Evolutionary conservation across 768 basidiomycete genomes (phyloP).

Genomic region (Daedalea quercina): DNA sequence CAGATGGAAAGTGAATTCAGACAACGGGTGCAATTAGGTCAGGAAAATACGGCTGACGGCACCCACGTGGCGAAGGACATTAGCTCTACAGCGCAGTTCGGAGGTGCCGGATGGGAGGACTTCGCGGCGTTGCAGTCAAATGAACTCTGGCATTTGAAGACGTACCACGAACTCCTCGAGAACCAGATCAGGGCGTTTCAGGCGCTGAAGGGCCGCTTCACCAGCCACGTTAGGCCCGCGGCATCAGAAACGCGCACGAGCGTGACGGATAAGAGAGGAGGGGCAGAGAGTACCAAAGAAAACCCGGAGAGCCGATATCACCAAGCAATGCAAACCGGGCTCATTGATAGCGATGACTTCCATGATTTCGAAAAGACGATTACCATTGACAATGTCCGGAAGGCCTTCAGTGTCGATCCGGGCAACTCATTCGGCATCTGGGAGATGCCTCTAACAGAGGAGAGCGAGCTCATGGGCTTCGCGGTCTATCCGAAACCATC

Average conservation of each 20-base stretch:
- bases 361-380: constrained; percentile 26
- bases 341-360: constrained; percentile 16
- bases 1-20: background rate
- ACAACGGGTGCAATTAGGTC: too few relatives aligned
- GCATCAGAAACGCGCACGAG: background rate
- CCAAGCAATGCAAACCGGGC: constrained; percentile 24
- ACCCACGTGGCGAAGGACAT: background rate
- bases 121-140: constrained; percentile 52
- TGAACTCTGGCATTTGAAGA: constrained; percentile 40
- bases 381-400: constrained; percentile 41
- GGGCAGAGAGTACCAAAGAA: background rate
- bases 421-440: constrained; percentile 69
- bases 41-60: too few relatives aligned
- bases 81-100: background rate
- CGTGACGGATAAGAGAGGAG: background rate
- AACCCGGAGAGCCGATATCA: background rate
- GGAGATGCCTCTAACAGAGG: constrained; percentile 39
- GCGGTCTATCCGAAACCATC: constrained; percentile 54
- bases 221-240: background rate
- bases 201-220: constrained; percentile 32
- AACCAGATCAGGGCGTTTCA: constrained; percentile 48
- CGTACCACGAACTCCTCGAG: constrained; percentile 43
- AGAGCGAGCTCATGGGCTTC: constrained; percentile 55
- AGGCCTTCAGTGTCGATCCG: constrained; percentile 48
- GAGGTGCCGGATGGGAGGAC: constrained; percentile 34